Evolutionary conservation across 768 basidiomycete genomes (phyloP).

Genomic region (Termitomyces sp.): DNA sequence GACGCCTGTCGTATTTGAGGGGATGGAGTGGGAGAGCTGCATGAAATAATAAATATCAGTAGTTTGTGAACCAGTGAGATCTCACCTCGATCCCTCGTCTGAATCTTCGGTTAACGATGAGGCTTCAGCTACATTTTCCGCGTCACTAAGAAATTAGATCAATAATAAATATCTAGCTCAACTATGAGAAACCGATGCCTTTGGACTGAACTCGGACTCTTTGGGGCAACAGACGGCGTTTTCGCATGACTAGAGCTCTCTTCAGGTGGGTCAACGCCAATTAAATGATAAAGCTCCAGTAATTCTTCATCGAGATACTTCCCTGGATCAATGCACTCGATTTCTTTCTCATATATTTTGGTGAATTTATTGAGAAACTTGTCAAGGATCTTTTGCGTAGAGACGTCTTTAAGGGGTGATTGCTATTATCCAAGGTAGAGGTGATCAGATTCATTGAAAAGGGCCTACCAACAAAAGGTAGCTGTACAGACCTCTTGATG

Average conservation of each 20-base stretch:
- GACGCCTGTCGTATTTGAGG: conserved; percentile 9
- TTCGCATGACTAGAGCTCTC: conserved; percentile 12
- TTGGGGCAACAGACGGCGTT: neutral
- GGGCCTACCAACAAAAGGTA: neutral
- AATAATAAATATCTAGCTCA: conserved; percentile 7
- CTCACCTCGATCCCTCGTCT: conserved; percentile 5
- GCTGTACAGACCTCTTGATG: conserved; percentile 37
- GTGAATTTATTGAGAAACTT: conserved; percentile 44
- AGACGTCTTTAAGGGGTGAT: conserved; percentile 50
- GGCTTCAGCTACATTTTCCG: conserved; percentile 2
- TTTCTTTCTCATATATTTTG: conserved; percentile 35
- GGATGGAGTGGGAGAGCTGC: conserved; percentile 21
- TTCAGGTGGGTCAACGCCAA: conserved; percentile 32
- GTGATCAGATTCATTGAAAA: neutral
- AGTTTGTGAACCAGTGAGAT: neutral
- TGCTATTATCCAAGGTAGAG: conserved; percentile 29
- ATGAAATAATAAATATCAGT: neutral
- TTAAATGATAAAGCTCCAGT: conserved; percentile 33
- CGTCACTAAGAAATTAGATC: conserved; percentile 9
- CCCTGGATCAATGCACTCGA: conserved; percentile 31
- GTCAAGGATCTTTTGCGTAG: conserved; percentile 47
- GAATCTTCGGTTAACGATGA: conserved; percentile 7
- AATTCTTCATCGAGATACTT: conserved; percentile 36
- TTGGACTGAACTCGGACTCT: conserved; percentile 10
- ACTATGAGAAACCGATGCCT: conserved; percentile 1